Evolutionary conservation across 768 basidiomycete species (phyloP), one percentile per base, ranked within the genome.

Genomic region (Macrolepiota fuliginosa): DNA sequence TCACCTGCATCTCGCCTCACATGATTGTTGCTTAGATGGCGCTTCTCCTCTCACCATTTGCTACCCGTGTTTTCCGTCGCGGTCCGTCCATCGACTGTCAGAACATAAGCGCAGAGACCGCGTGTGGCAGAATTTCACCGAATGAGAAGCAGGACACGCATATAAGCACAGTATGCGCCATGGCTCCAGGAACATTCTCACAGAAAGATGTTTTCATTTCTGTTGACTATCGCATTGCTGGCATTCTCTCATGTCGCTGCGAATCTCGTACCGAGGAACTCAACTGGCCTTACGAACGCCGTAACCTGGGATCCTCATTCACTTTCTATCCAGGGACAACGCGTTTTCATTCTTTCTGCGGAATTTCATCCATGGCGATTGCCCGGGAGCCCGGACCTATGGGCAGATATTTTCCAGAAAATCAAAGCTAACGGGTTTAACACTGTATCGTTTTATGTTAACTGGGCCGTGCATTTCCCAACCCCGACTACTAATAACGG

Each of bases 241-340:
- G 36, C 37, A n/a, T 37, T 59, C n/a, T 59, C 50, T 17, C 40
- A 19, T 42, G 58, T 35, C 50, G 39, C 50, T 32, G 24, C 36
- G 4, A 59, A 29, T 29, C 35, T 59, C 13, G 24, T 42, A 35
- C 49, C 58, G 3, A 59, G 68, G 51, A 68, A 68, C 56, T 68
- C 80, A 2, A 83, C 81, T 7, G 79, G 81, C 0, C 71, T 83
- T 52, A 81, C 80, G 3, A 69, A 80, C 42, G 72, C 70, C 4
- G 83, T 86, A 17, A 80, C 81, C 2, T 88, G 86, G 86, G 87
- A 88, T 67, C 70, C 80, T 50, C 79, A 83, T 60, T 86, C 85
- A 1, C 73, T 88, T 6, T 85, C 76, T 67, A 81, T 88, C 50
- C 74, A 80, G 0, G 84, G 83, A 5, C 83, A 86, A 64, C 77